Conservation (phyloP, 306 rosid species). For the Inga laurina region DNA sequence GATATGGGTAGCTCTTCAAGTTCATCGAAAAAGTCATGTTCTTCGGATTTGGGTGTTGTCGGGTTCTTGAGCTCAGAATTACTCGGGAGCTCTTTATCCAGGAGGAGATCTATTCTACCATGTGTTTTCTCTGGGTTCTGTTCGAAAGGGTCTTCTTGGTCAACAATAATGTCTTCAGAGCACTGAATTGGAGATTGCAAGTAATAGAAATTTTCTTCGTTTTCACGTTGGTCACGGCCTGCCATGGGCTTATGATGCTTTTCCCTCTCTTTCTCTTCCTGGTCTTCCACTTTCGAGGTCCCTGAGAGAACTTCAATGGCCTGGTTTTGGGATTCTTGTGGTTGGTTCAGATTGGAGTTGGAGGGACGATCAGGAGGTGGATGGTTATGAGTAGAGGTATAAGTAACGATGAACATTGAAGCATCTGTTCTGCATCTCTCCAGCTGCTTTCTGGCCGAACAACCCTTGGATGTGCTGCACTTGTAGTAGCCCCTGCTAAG, state of each 20-base stretch:
- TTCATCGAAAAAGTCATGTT: slow-evolving; percentile 80
- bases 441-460: slow-evolving; percentile 92
- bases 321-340: slow-evolving; percentile 38
- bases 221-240: slow-evolving; percentile 20
- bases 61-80: slow-evolving; percentile 46
- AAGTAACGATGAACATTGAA: slow-evolving; percentile 80
- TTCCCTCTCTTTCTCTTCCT: slow-evolving; percentile 26
- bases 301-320: slow-evolving; percentile 33
- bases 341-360: slow-evolving; percentile 35
- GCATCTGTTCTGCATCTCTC: slow-evolving; percentile 92
- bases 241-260: slow-evolving; percentile 13
- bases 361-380: slow-evolving; percentile 57
- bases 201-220: slow-evolving; percentile 52
- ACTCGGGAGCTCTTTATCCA: slow-evolving; percentile 58
- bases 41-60: slow-evolving; percentile 54
- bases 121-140: slow-evolving; percentile 43
- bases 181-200: slow-evolving; percentile 49
- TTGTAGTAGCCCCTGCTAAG: slow-evolving; percentile 76
- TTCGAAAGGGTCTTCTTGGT: slow-evolving; percentile 58
- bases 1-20: slow-evolving; percentile 89
- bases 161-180: slow-evolving; percentile 42
- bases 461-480: slow-evolving; percentile 92
- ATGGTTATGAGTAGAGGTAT: slow-evolving; percentile 80
- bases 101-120: slow-evolving; percentile 37
- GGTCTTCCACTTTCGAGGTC: slow-evolving; percentile 39